Base-by-base conservation (phyloP, 2,329 filamentous ascomycete genomes). In the Claviceps capensis region DNA sequence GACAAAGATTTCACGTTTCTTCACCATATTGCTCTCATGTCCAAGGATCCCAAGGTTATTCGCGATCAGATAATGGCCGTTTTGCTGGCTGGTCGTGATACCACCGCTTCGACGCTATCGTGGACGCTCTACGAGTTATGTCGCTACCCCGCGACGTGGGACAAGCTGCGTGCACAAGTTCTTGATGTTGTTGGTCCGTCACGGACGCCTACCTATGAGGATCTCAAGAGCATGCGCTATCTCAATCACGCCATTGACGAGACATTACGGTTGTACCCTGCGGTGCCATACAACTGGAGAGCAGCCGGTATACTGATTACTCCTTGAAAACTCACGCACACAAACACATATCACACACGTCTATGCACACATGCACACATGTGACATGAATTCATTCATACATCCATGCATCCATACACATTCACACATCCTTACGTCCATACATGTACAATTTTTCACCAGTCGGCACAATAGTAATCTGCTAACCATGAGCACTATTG, bases 211-310 rank as follows among this genome's bases (percentile, higher is more conserved):
- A 87, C 83, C 0, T 95, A 95, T 64, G 76, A 80, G 13, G 80
- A 95, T 63, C 74, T 96, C 53, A 95, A 95, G 72, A 76, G 76
- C 56, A 93, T 95, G 88, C 85, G 85, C 60, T 95, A 90, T 65
- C 77, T 94, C 50, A 73, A 81, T 63, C 74, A 83, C 59, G 70
- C 85, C 38, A 75, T 94, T 59, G 84, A 87, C 67, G 88, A 94
- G 70, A 86, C 81, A 0, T 75, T 90, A 55, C 81, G 88, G 14
- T 67, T 91, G 7, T 88, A 91, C 65, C 87, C 88, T 1, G 77
- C 81, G 6, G 85, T 93, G 1, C 86, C 88, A 0, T 85, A 84
- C 70, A 93, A 93, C 68, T 49, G 82, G 88, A 16, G 49, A 50
- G 23, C 57, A 51, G 26, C 38, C 51, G 56, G 41, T 50, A 56